Percentiles rank a stretch among this genome's conserved stretches.
Conservation (phyloP, 176 grass and related monocot species). For the Areca catechu region DNA sequence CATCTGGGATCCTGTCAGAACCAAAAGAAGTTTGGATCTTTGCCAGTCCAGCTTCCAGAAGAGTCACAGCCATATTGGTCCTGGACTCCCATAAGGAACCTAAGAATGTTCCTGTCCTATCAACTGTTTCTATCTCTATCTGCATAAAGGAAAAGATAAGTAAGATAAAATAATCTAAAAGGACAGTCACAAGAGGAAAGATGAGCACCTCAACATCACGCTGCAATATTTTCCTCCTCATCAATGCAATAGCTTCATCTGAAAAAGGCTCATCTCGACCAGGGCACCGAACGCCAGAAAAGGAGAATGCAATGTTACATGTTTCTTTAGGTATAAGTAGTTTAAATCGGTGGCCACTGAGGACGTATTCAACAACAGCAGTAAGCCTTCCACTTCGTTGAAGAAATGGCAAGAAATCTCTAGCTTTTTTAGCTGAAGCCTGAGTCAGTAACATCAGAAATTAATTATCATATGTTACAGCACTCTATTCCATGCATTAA, state of each 20-base stretch:
- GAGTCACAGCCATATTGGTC: slow-evolving; percentile 65
- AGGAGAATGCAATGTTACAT: slow-evolving; percentile 89
- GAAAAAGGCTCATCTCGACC: slow-evolving; percentile 75
- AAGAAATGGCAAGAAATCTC: slow-evolving; percentile 90
- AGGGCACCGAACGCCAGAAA: slow-evolving; percentile 91
- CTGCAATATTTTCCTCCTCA: slow-evolving; percentile 83
- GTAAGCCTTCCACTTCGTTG: slow-evolving; percentile 71
- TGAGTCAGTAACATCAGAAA: slow-evolving; percentile 13
- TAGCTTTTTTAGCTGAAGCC: slow-evolving; percentile 79
- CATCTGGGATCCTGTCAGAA: slow-evolving; percentile 74
- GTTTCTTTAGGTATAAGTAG: slow-evolving; percentile 94
- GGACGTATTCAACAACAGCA: slow-evolving; percentile 89
- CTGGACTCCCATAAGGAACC: slow-evolving; percentile 83
- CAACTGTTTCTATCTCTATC: slow-evolving; percentile 93
- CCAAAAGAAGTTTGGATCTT: slow-evolving; percentile 75
- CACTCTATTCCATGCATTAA: neutral
- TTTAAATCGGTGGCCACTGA: slow-evolving; percentile 96
- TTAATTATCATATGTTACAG: slow-evolving; percentile 1
- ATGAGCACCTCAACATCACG: slow-evolving; percentile 76
- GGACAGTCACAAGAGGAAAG: neutral
- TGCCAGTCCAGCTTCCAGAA: slow-evolving; percentile 80
- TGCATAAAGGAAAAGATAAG: slow-evolving; percentile 20
- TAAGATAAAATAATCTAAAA: neutral
- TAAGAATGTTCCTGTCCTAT: slow-evolving; percentile 91
- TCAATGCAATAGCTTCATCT: slow-evolving; percentile 92